phyloP scores from a whole-genome alignment of 1,284 basidiomycete genomes.

The Ganoderma sinense region DNA sequence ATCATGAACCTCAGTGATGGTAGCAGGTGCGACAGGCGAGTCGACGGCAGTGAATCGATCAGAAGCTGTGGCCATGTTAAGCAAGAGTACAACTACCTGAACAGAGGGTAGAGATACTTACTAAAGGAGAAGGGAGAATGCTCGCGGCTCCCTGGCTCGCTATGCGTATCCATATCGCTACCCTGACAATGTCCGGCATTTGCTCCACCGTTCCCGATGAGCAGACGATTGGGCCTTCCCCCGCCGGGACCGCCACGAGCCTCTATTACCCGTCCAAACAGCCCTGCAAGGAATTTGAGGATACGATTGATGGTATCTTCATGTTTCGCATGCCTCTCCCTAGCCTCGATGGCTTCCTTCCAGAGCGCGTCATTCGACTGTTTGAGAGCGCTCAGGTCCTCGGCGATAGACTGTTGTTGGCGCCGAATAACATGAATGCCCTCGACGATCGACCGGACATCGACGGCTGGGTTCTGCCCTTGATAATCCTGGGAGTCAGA shows the following conservation, averaged over 20 bases:
- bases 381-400: slow-evolving; percentile 90
- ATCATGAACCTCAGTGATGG: slow-evolving; percentile 19
- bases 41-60: slow-evolving; percentile 42
- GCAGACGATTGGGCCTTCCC: slow-evolving; percentile 43
- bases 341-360: slow-evolving; percentile 87
- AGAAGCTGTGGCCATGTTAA: slow-evolving; percentile 19
- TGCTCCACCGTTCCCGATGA: slow-evolving; percentile 65
- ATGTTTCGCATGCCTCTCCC: slow-evolving; percentile 86
- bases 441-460: slow-evolving; percentile 79
- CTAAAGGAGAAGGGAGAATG: slow-evolving; percentile 31
- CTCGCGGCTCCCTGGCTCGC: slow-evolving; percentile 21
- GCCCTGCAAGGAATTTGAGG: slow-evolving; percentile 91
- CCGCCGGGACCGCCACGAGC: background rate
- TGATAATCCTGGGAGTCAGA: slow-evolving; percentile 29
- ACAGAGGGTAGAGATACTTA: slow-evolving; percentile 16
- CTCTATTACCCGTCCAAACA: slow-evolving; percentile 74
- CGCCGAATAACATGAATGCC: slow-evolving; percentile 91
- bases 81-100: background rate
- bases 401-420: slow-evolving; percentile 89
- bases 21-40: slow-evolving; percentile 38
- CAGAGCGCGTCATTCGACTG: slow-evolving; percentile 90
- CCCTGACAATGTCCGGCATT: slow-evolving; percentile 41
- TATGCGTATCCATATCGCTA: slow-evolving; percentile 45
- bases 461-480: slow-evolving; percentile 64
- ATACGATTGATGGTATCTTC: slow-evolving; percentile 97